Evolutionary conservation across 768 basidiomycete species (phyloP).

Genomic region (Sarcomyxa edulis): DNA sequence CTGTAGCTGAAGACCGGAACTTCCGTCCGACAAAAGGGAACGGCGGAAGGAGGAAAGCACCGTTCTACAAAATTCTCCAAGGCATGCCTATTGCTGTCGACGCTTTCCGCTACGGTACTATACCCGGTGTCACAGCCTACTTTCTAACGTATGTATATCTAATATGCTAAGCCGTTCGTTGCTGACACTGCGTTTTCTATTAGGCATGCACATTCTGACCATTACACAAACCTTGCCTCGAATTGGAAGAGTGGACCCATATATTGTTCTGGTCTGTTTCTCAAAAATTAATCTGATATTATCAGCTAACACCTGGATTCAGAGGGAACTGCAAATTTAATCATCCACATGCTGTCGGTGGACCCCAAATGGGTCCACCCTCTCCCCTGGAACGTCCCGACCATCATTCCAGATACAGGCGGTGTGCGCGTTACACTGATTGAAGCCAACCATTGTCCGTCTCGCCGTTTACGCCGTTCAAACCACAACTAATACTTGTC

Average conservation of each 20-base stretch:
- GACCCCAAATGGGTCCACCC: slow-evolving; percentile 87
- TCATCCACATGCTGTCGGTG: slow-evolving; percentile 87
- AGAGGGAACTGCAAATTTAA: slow-evolving; percentile 85
- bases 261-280: slow-evolving; percentile 66
- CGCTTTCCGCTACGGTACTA: slow-evolving; percentile 90
- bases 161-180: background rate
- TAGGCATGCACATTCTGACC: slow-evolving; percentile 96
- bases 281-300: background rate
- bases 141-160: slow-evolving; percentile 67
- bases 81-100: slow-evolving; percentile 99
- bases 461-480: too few species aligned
- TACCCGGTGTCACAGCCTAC: slow-evolving; percentile 87
- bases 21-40: slow-evolving; percentile 41
- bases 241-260: slow-evolving; percentile 91
- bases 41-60: slow-evolving; percentile 65
- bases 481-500: too few species aligned
- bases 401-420: slow-evolving; percentile 71
- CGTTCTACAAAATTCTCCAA: slow-evolving; percentile 93
- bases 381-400: slow-evolving; percentile 75
- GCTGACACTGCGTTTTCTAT: slow-evolving; percentile 9
- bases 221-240: slow-evolving; percentile 88
- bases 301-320: background rate
- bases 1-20: slow-evolving; percentile 41
- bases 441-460: slow-evolving; percentile 92
- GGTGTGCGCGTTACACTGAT: slow-evolving; percentile 90